Conservation (phyloP, 768 basidiomycete genomes). For the Glaciozyma martinii region DNA sequence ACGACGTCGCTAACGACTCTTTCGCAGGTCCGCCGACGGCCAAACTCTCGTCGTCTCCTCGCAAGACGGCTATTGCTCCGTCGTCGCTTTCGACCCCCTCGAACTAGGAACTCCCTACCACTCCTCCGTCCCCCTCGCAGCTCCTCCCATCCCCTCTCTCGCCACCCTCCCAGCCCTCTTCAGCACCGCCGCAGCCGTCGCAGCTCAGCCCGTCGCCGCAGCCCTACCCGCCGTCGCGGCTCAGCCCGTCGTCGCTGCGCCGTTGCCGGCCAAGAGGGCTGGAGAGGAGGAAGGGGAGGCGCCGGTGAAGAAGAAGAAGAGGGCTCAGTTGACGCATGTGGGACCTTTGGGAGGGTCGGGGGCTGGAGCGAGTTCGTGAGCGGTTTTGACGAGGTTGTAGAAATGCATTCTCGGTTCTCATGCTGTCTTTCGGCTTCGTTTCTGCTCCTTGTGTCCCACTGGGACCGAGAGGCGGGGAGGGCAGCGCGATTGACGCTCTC, state of each 20-base stretch:
- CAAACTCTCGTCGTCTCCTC: slow-evolving; percentile 84
- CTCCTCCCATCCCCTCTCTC: not conserved
- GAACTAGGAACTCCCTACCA: slow-evolving; percentile 81
- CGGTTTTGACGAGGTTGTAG: not conserved
- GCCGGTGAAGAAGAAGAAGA: slow-evolving; percentile 1
- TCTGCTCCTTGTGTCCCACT: too few species aligned
- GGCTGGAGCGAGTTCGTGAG: not conserved
- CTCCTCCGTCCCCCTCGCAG: not conserved
- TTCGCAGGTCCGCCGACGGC: slow-evolving; percentile 82
- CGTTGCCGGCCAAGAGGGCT: not conserved
- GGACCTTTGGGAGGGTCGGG: not conserved
- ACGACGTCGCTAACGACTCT: not conserved
- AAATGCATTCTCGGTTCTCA: not conserved
- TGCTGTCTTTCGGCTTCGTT: too few species aligned
- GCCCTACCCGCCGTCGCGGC: not conserved
- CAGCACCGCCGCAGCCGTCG: not conserved
- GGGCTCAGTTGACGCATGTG: not conserved
- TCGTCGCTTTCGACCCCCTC: slow-evolving; percentile 69
- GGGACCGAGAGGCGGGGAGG: too few species aligned
- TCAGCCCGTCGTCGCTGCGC: not conserved
- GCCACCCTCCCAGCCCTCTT: not conserved
- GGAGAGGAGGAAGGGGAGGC: not conserved
- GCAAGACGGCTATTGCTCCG: slow-evolving; percentile 93
- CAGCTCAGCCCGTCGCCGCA: not conserved
- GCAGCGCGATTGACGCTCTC: too few species aligned